Percentiles rank a stretch among this genome's conserved stretches.
Conservation (phyloP, 331 rosid genomes). For the Phaseolus coccineus region DNA sequence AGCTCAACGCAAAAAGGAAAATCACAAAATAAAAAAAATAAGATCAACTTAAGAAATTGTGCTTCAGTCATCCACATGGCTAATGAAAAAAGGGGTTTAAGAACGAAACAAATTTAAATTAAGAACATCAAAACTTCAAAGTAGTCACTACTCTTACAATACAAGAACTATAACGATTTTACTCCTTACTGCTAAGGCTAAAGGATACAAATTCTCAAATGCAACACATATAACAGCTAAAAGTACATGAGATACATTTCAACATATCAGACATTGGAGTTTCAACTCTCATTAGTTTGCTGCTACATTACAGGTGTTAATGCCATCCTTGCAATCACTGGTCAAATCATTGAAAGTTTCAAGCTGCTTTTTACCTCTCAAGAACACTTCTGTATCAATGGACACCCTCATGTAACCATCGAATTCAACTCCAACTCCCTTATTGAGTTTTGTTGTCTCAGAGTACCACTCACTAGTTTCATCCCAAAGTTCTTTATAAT, state of each 20-base stretch:
- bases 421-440: constrained; percentile 77
- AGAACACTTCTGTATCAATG: constrained; percentile 91
- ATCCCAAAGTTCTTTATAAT: constrained; percentile 92
- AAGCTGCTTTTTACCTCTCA: constrained; percentile 95
- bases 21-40: neutral
- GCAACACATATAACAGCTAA: constrained; percentile 58
- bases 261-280: constrained; percentile 44
- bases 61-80: constrained; percentile 24
- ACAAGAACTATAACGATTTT: constrained; percentile 54
- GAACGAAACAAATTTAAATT: constrained; percentile 42
- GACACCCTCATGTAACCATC: constrained; percentile 99
- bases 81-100: constrained; percentile 26
- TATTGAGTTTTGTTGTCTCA: constrained; percentile 77
- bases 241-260: constrained; percentile 48
- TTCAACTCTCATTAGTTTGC: constrained; percentile 59
- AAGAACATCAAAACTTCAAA: constrained; percentile 41
- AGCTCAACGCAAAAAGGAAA: neutral
- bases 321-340: constrained; percentile 94
- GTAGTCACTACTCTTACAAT: constrained; percentile 50
- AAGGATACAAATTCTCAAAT: constrained; percentile 63
- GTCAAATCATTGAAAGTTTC: constrained; percentile 97
- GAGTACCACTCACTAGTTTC: constrained; percentile 82
- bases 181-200: constrained; percentile 54
- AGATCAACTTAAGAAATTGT: constrained; percentile 2
- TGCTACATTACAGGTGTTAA: constrained; percentile 77